Conservation (phyloP, 2,329 filamentous ascomycete species). For the Trichoderma sp. region DNA sequence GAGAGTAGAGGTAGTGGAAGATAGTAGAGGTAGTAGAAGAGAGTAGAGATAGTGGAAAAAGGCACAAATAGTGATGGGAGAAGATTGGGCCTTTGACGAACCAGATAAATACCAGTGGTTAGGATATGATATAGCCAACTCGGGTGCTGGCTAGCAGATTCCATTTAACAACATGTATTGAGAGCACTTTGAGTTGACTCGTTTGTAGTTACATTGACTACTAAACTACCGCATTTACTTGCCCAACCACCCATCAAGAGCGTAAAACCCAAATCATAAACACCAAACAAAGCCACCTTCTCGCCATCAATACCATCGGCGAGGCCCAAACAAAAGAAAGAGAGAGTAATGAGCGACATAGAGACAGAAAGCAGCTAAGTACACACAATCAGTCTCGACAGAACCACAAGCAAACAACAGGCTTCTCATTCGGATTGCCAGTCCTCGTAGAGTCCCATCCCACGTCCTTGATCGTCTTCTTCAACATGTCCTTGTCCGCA, state of each 20-base stretch:
- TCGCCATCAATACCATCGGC: not conserved
- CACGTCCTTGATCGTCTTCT: slow-evolving; percentile 53
- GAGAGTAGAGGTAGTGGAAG: no score
- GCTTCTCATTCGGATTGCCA: slow-evolving; percentile 50
- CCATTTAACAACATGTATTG: not conserved
- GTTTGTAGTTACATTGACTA: not conserved
- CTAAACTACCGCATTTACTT: not conserved
- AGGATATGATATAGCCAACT: not conserved
- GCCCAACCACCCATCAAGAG: not conserved
- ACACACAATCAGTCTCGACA: slow-evolving; percentile 47
- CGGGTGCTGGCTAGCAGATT: not conserved
- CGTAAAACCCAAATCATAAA: not conserved
- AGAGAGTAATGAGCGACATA: not conserved
- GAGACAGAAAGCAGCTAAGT: not conserved
- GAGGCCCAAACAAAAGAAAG: not conserved
- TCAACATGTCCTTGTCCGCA: slow-evolving; percentile 49
- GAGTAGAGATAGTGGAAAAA: no score
- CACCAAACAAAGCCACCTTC: not conserved
- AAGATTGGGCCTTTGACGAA: not conserved
- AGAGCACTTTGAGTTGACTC: not conserved
- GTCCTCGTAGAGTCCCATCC: slow-evolving; percentile 59
- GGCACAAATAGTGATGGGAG: not conserved
- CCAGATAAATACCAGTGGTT: not conserved
- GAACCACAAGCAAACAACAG: slow-evolving; percentile 62
- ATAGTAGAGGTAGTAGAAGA: no score